Conservation (phyloP, 768 basidiomycete species). For the Tricholoma sp. region DNA sequence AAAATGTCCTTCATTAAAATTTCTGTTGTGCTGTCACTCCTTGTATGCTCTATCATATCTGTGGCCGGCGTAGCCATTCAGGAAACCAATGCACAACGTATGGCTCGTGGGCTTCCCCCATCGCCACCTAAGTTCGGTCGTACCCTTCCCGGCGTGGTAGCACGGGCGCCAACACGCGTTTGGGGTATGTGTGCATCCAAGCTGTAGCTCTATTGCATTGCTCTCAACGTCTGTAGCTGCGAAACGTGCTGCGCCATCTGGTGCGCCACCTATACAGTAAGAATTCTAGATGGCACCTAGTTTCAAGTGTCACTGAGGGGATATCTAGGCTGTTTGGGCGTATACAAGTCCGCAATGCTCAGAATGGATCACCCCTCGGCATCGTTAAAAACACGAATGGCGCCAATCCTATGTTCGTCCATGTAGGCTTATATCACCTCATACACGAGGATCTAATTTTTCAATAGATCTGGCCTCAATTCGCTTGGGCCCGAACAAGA, state of each 20-base stretch:
- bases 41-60: constrained; percentile 18
- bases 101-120: constrained; percentile 42
- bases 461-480: constrained; percentile 30
- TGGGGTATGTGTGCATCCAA: constrained; percentile 17
- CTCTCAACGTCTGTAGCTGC: constrained; percentile 11
- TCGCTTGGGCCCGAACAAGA: constrained; percentile 22
- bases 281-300: background rate
- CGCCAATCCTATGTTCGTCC: constrained; percentile 19
- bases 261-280: constrained; percentile 22
- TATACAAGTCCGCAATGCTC: constrained; percentile 27
- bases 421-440: background rate
- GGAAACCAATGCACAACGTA: constrained; percentile 38
- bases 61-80: constrained; percentile 14
- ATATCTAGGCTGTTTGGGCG: constrained; percentile 27
- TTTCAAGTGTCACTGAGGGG: constrained; percentile 1
- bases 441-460: background rate
- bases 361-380: constrained; percentile 25
- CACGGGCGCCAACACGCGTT: background rate
- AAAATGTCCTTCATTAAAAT: constrained; percentile 16
- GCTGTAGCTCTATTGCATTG: background rate
- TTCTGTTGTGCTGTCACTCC: constrained; percentile 17
- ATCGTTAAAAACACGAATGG: constrained; percentile 29
- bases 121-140: constrained; percentile 30
- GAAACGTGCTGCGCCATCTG: constrained; percentile 17
- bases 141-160: constrained; percentile 20